Percentiles rank a stretch among this genome's conserved stretches.
These are phyloP conservation scores for Termitomyces sp. DNA, from an alignment of 1,284 basidiomycete species.

Conservation along the genomic window DNA sequence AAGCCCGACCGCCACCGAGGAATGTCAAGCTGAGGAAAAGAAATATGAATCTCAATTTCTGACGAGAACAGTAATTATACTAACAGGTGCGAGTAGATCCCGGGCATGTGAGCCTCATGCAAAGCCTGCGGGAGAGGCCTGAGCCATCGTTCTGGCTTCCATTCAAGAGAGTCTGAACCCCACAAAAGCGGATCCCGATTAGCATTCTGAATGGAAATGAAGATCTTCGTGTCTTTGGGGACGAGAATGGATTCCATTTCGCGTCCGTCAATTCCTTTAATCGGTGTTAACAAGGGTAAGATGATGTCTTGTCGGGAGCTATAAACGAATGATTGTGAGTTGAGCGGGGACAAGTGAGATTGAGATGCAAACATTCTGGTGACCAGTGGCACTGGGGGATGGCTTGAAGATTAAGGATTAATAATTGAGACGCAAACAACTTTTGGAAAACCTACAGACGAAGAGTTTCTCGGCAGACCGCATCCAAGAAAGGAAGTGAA, in stretches of 20 bases:
- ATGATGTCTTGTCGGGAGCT: conserved; percentile 17
- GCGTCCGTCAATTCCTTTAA: conserved; percentile 19
- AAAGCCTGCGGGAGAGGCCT: conserved; percentile 21
- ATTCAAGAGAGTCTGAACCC: conserved; percentile 29
- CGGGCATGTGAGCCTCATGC: conserved; percentile 11
- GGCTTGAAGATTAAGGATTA: not conserved
- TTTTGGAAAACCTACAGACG: conserved; percentile 5
- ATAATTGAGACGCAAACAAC: not conserved
- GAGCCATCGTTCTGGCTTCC: conserved; percentile 33
- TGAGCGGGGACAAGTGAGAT: not conserved
- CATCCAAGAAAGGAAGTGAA: conserved; percentile 30
- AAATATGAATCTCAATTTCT: not conserved
- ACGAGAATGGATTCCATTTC: conserved; percentile 20
- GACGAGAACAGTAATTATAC: not conserved
- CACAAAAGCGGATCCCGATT: conserved; percentile 27
- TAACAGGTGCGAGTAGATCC: conserved; percentile 15
- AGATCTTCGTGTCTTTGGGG: conserved; percentile 19
- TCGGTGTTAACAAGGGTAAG: conserved; percentile 16
- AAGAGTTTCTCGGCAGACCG: conserved; percentile 6
- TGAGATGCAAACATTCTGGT: not conserved
- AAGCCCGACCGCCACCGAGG: not conserved
- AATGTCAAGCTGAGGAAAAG: not conserved
- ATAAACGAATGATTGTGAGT: not conserved
- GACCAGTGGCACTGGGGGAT: not conserved
- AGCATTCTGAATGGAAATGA: conserved; percentile 20